These are phyloP conservation scores for Anthracocystis walkeri DNA, from an alignment of 1,284 basidiomycete species.

Conservation along the genomic window DNA sequence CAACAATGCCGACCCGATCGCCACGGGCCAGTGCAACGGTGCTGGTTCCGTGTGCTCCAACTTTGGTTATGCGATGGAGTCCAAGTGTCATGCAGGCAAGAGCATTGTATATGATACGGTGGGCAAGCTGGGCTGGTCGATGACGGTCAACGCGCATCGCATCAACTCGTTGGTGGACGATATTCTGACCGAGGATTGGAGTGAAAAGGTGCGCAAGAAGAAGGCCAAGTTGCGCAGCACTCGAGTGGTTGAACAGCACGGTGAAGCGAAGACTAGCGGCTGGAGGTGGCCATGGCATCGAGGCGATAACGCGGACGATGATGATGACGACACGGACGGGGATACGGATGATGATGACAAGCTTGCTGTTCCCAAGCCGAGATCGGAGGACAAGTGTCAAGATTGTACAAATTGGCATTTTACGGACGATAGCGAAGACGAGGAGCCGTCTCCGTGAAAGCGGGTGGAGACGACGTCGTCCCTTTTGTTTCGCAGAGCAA, in stretches of 20 bases:
- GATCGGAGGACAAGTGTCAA: conserved; percentile 46
- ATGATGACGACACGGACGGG: conserved; percentile 33
- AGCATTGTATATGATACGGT: conserved; percentile 90
- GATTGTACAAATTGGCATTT: conserved; percentile 62
- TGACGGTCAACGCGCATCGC: conserved; percentile 81
- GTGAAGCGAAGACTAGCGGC: conserved; percentile 12
- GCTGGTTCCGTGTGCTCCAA: conserved; percentile 60
- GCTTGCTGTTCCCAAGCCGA: conserved; percentile 43
- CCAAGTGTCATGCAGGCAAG: conserved; percentile 82
- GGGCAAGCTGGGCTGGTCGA: conserved; percentile 82
- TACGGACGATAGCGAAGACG: conserved; percentile 34
- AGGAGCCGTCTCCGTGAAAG: conserved; percentile 2
- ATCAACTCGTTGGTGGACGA: conserved; percentile 82
- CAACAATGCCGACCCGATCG: conserved; percentile 81
- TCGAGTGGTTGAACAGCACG: background rate
- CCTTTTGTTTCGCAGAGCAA: background rate
- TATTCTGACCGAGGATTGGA: conserved; percentile 82
- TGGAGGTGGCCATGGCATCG: conserved; percentile 59
- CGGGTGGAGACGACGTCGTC: background rate
- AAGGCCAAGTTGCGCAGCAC: conserved; percentile 29
- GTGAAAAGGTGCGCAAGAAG: conserved; percentile 70
- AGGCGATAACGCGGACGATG: conserved; percentile 34
- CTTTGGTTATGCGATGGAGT: conserved; percentile 68
- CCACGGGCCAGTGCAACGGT: conserved; percentile 67
- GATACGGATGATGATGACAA: conserved; percentile 50